A percentile compares a stretch with the other conserved stretches of the same genome.
Conservation (phyloP, 2,329 filamentous ascomycete species). For the Elsinoe perseae region DNA sequence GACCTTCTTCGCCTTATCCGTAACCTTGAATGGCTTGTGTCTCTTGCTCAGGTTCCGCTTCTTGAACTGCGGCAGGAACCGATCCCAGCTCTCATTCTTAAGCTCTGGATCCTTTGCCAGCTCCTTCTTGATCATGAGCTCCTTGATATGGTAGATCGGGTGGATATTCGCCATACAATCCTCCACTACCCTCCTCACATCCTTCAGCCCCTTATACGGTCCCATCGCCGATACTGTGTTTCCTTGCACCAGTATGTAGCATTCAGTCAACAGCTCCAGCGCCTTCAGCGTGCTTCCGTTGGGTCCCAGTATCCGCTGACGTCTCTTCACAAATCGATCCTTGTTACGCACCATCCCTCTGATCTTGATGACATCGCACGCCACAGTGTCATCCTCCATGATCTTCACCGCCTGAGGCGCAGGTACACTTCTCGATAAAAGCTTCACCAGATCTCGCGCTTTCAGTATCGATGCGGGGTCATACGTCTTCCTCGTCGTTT, state of each 20-base stretch:
- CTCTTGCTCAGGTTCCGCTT: conserved; percentile 82
- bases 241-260: conserved; percentile 91
- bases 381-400: conserved; percentile 72
- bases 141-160: conserved; percentile 87
- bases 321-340: conserved; percentile 88
- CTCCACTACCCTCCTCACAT: conserved; percentile 78
- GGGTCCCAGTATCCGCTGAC: conserved; percentile 86
- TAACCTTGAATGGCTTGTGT: conserved; percentile 72
- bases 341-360: conserved; percentile 84
- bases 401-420: conserved; percentile 91
- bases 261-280: conserved; percentile 80
- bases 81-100: conserved; percentile 84
- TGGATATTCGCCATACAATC: conserved; percentile 97
- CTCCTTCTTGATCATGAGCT: conserved; percentile 89
- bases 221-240: conserved; percentile 94
- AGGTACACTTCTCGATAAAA: conserved; percentile 84
- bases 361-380: conserved; percentile 95
- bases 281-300: conserved; percentile 90
- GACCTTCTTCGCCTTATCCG: conserved; percentile 84
- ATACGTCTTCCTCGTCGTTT: conserved; percentile 83
- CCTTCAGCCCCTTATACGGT: conserved; percentile 85
- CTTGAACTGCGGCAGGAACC: conserved; percentile 96
- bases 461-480: conserved; percentile 92
- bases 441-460: conserved; percentile 86
- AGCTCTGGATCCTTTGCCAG: conserved; percentile 82